Base-by-base conservation (phyloP, 805 yeast species). In the Teunomyces pallodes region DNA sequence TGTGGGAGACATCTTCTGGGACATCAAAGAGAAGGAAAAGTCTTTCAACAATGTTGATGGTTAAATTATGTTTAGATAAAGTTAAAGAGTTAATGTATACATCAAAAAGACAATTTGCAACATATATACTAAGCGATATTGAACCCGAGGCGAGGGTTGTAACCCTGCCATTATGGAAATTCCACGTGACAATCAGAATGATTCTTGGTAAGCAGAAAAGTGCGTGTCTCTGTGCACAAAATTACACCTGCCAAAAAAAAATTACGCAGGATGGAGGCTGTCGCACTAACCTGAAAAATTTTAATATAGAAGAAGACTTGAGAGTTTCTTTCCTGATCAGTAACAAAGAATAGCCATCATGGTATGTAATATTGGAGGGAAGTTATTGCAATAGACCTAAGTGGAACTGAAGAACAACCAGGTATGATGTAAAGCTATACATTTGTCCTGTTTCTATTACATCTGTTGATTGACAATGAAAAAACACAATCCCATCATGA, bases 1-100 rank as follows among this genome's bases (percentile, higher is more conserved):
- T 65, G 96, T 90, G 54, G 96, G 95, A 51, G 82, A 87, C 40
- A 77, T 87, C 48, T 88, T 94, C 75, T 92, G 96, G 92, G 92
- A 88, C 61, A 81, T 87, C 59, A 92, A 91, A 72, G 91, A 81
- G 64, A 74, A 81, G 59, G 98, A 92, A 72, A 82, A 86, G 47
- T 90, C 97, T 9, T 94, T 92, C 72, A 87, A 88, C 66, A 88
- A 90, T 62, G 94, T 88, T 33, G 76, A 77, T 24, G 79, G 74
- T 35, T 77, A 66, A 59, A 8, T 7, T 20, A 20, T 5, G 24
- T 24, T 29, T 14, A 38, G 41, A 17, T 9, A 27, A 35, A 27
- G 29, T 36, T 32, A n/a, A 42, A 40, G 31, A 36, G 24, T 31
- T 29, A 39, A 17, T 8, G 30, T 42, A 31, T n/a, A 16, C 14